Conservation (phyloP, 345 rosid genomes). For the Abelmoschus esculentus region DNA sequence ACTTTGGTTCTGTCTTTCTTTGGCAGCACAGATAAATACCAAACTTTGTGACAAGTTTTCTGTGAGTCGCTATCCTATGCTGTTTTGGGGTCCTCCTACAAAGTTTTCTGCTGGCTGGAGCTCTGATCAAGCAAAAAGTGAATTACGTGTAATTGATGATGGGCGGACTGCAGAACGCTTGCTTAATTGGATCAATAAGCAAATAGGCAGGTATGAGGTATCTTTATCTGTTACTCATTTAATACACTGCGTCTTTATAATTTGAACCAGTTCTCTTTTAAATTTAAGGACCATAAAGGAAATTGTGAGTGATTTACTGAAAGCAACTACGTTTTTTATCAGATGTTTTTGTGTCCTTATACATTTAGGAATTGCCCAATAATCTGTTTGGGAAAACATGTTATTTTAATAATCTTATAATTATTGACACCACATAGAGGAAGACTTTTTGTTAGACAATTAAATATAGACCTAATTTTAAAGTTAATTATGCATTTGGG, state of each 20-base stretch:
- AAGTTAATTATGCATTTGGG: neutral
- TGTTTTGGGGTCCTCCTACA: constrained; percentile 72
- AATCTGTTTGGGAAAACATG: neutral
- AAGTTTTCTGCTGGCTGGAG: constrained; percentile 61
- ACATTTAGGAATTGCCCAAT: constrained; percentile 3
- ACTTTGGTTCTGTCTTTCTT: constrained; percentile 25
- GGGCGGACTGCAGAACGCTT: constrained; percentile 76
- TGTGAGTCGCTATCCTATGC: constrained; percentile 83
- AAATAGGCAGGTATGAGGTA: constrained; percentile 61
- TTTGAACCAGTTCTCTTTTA: neutral
- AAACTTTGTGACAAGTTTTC: constrained; percentile 86
- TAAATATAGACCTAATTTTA: neutral
- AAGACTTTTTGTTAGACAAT: neutral
- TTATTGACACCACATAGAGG: neutral
- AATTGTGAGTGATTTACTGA: neutral
- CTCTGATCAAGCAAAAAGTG: constrained; percentile 54
- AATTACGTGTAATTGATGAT: constrained; percentile 49
- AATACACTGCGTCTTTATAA: neutral
- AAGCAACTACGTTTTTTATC: neutral
- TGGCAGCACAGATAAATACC: constrained; percentile 86
- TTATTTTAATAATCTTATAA: constrained; percentile 1
- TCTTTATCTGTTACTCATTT: constrained; percentile 11
- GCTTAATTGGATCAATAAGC: constrained; percentile 87
- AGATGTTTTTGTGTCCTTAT: neutral
- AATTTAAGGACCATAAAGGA: constrained; percentile 3